Evolutionary conservation across 768 basidiomycete genomes (phyloP), one percentile per base, ranked within the genome.

Genomic region (Hericium rajendrae): DNA sequence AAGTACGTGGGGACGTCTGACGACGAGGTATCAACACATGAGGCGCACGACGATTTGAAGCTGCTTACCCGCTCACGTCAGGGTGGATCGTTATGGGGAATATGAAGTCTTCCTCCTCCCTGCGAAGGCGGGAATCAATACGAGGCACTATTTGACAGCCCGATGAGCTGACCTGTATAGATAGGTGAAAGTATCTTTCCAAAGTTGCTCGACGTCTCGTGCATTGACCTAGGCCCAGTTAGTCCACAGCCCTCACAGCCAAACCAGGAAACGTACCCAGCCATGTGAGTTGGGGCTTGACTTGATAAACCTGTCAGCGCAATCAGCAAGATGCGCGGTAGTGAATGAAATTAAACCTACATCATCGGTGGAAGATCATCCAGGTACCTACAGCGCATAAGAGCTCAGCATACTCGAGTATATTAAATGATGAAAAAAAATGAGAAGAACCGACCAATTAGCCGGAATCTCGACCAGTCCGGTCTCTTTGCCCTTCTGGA

Each of bases 81-180:
- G 88, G 87, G 62, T 89, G 88, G 41, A 91, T 86, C 2, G 87
- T 88, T 57, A 89, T 78, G 0, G 86, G 86, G 62, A 87, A 85
- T n/a, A 84, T 76, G 57, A 85, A 84, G 66, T 80, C 76, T 61
- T 80, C 77, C 67, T 84, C 80, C 60, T 83, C 82, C 48, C 81
- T 80, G 52, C 40, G 56, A 26, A 57, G 52, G 55, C 53, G 43
- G 46, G 61, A 11, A 22, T 48, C 40, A 6, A 16, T 13, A 24
- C 13, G 18, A 16, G 46, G 22, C 26, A 20, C 18, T 0, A 32
- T 22, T 37, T 15, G 37, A 39, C 3, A 24, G 20, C 12, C 10
- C 9, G 18, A 12, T 8, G 32, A 28, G 38, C 63, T 37, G 60
- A 80, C 82, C 79, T 71, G 67, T 86, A 86, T 52, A 77, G 78